Evolutionary conservation across 768 basidiomycete species (phyloP).

Genomic region (Sporobolomyces pararoseus): DNA sequence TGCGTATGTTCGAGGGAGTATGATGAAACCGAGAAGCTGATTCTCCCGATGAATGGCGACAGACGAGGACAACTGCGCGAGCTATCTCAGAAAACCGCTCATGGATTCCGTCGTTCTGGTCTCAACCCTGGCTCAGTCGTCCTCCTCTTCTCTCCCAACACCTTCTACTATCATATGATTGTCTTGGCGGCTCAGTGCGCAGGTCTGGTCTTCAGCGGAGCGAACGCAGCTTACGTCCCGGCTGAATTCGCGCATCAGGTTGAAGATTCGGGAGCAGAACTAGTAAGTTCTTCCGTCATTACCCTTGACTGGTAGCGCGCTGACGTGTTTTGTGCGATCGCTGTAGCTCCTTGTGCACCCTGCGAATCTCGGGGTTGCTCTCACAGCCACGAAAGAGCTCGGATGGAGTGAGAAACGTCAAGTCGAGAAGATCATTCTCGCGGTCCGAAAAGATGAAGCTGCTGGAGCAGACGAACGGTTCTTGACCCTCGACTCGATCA

Average conservation of each 20-base stretch:
- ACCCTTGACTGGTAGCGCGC: too few relatives aligned
- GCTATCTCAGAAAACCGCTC: constrained; percentile 18
- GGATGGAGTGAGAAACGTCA: constrained; percentile 48
- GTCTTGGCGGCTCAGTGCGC: constrained; percentile 38
- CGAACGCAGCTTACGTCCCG: constrained; percentile 64
- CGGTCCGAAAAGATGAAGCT: constrained; percentile 45
- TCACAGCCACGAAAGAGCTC: constrained; percentile 58
- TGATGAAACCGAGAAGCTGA: too few relatives aligned
- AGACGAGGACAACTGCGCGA: constrained; percentile 25
- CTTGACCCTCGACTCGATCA: constrained; percentile 54
- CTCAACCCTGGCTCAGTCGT: constrained; percentile 30
- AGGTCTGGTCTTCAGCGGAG: constrained; percentile 42
- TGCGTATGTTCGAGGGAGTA: too few relatives aligned
- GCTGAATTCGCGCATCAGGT: constrained; percentile 71
- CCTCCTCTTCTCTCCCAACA: constrained; percentile 42
- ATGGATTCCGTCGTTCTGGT: constrained; percentile 19
- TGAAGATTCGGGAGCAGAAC: constrained; percentile 60
- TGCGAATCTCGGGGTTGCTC: constrained; percentile 58
- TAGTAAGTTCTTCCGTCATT: too few relatives aligned
- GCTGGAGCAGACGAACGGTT: constrained; percentile 48
- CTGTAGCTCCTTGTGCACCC: constrained; percentile 58
- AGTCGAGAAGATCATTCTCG: constrained; percentile 38
- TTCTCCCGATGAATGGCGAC: neutral
- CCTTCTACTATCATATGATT: constrained; percentile 37
- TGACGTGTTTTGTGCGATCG: too few relatives aligned